Evolutionary conservation across 2,329 filamentous ascomycete species (phyloP).

Genomic region (Talaromyces rugulosus): DNA sequence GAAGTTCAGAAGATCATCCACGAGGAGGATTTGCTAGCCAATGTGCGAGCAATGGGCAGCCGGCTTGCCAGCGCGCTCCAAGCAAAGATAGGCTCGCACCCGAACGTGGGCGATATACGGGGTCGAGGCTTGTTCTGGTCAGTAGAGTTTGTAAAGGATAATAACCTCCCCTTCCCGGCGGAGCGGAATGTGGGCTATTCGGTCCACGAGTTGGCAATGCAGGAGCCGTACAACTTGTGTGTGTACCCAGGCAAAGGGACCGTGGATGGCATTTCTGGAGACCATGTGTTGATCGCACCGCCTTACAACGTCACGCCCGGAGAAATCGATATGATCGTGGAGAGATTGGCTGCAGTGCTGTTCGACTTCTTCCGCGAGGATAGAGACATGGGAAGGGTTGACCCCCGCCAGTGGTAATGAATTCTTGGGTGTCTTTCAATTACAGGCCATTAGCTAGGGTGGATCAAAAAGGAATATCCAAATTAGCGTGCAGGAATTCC

Average conservation of each 20-base stretch:
- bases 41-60: conserved; percentile 53
- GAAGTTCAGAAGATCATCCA: conserved; percentile 59
- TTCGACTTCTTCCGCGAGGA: not conserved
- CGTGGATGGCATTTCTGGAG: conserved; percentile 54
- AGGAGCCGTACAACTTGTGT: conserved; percentile 43
- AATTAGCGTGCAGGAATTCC: not conserved
- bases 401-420: not conserved
- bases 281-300: conserved; percentile 31
- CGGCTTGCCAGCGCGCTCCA: conserved; percentile 39
- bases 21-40: conserved; percentile 55
- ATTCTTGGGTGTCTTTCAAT: not conserved
- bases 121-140: conserved; percentile 7
- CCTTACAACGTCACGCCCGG: not conserved
- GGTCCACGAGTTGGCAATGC: not conserved
- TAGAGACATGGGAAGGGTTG: not conserved
- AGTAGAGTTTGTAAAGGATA: conserved; percentile 6
- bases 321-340: not conserved
- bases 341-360: not conserved
- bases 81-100: conserved; percentile 40
- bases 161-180: not conserved
- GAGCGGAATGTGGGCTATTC: not conserved
- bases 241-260: conserved; percentile 63
- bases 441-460: not conserved
- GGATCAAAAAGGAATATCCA: not conserved
- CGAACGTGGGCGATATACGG: conserved; percentile 43